Conservation (phyloP, 2,329 filamentous ascomycete genomes). For the Neofusicoccum ribis region DNA sequence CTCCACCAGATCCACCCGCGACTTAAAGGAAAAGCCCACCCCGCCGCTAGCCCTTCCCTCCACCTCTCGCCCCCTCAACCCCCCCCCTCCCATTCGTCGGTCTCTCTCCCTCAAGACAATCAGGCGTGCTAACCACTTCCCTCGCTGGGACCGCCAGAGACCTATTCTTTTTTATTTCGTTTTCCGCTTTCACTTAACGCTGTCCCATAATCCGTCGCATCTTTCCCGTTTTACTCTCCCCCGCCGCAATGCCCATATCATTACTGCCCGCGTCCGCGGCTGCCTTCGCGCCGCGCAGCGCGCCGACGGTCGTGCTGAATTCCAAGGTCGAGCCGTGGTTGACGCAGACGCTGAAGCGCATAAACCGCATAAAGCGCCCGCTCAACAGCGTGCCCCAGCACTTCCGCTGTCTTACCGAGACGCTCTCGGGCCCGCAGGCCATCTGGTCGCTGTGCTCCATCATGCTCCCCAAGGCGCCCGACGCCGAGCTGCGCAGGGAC, state of each 20-base stretch:
- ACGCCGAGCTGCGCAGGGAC: constrained; percentile 80
- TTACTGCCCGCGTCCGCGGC: constrained; percentile 92
- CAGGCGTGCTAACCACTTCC: constrained; percentile 41
- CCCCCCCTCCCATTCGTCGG: constrained; percentile 43
- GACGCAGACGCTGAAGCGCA: constrained; percentile 92
- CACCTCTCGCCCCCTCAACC: constrained; percentile 45
- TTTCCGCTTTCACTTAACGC: constrained; percentile 33
- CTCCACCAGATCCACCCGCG: constrained; percentile 21
- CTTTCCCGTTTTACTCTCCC: constrained; percentile 29
- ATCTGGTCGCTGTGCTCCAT: constrained; percentile 94
- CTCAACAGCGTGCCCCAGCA: constrained; percentile 97
- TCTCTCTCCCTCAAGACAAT: constrained; percentile 36
- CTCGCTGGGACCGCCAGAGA: constrained; percentile 34
- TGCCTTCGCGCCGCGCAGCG: constrained; percentile 90
- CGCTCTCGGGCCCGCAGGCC: constrained; percentile 81
- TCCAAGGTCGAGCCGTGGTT: constrained; percentile 95
- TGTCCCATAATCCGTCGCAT: constrained; percentile 33
- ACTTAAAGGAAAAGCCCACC: constrained; percentile 29
- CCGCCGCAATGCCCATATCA: constrained; percentile 77
- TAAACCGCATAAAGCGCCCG: constrained; percentile 94
- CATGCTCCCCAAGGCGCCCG: constrained; percentile 87
- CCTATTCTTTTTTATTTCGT: constrained; percentile 36
- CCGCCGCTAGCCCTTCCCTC: constrained; percentile 40
- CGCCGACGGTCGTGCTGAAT: constrained; percentile 90
- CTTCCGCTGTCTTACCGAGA: constrained; percentile 92